These are phyloP conservation scores for Mercurialis annua DNA, from an alignment of 345 rosid genomes.

Conservation along the genomic window DNA sequence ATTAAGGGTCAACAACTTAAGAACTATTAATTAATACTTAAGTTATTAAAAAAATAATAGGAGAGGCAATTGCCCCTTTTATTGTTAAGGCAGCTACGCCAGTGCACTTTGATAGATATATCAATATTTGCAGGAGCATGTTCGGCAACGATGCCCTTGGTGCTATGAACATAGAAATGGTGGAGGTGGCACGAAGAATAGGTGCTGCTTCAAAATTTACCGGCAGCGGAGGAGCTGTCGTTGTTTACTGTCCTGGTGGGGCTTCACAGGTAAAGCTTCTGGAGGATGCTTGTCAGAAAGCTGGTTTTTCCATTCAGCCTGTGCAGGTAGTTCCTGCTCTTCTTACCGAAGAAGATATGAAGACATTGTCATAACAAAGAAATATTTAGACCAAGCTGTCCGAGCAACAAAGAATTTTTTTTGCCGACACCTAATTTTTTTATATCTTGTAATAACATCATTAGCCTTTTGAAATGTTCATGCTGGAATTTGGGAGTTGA, in stretches of 20 bases:
- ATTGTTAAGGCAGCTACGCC: too few species aligned
- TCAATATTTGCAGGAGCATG: constrained; percentile 47
- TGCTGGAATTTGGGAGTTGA: not conserved
- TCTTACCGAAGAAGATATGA: constrained; percentile 42
- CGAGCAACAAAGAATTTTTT: not conserved
- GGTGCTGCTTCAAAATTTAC: constrained; percentile 90
- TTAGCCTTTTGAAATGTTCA: not conserved
- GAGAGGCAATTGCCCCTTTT: too few species aligned
- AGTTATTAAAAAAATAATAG: too few species aligned
- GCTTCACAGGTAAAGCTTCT: constrained; percentile 56
- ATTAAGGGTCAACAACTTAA: too few species aligned
- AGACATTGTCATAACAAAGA: constrained; percentile 27
- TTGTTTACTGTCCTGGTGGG: constrained; percentile 76
- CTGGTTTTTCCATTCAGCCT: constrained; percentile 59
- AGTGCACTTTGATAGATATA: not conserved
- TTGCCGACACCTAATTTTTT: not conserved
- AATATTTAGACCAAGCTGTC: not conserved
- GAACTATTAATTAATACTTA: too few species aligned
- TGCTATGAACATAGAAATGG: constrained; percentile 77
- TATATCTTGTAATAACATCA: not conserved
- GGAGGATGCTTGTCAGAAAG: constrained; percentile 65
- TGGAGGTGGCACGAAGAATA: constrained; percentile 68
- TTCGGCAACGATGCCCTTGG: constrained; percentile 83
- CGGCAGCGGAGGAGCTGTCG: constrained; percentile 94
- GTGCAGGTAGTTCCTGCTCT: constrained; percentile 55